A percentile compares a stretch with the other conserved stretches of the same genome.
Conservation (phyloP, 2,329 filamentous ascomycete genomes). For the Sporothrix humicola region DNA sequence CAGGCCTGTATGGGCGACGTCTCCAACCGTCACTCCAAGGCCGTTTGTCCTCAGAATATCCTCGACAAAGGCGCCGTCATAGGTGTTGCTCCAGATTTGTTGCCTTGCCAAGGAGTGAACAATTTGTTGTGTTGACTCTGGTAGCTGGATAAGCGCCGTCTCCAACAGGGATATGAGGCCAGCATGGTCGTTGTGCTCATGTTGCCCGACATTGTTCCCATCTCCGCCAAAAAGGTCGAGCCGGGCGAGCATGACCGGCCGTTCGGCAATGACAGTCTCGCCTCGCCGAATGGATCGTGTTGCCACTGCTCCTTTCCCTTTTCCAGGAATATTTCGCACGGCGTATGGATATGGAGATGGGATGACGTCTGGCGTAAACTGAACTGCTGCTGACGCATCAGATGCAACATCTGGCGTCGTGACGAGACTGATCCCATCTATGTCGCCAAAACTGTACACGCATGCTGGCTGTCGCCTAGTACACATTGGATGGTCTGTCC, state of each 20-base stretch:
- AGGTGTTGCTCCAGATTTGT: too few relatives aligned
- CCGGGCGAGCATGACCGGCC: constrained; percentile 38
- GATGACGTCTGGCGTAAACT: not conserved
- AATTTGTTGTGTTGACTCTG: constrained; percentile 26
- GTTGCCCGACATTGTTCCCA: not conserved
- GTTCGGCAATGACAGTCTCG: constrained; percentile 38
- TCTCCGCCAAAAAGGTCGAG: constrained; percentile 35
- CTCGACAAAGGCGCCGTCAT: constrained; percentile 33
- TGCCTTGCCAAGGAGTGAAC: constrained; percentile 36
- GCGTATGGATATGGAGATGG: not conserved
- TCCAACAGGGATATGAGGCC: constrained; percentile 31
- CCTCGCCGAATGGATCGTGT: constrained; percentile 34
- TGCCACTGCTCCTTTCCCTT: constrained; percentile 39
- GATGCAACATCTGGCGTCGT: constrained; percentile 24
- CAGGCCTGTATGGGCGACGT: constrained; percentile 39
- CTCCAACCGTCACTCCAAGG: constrained; percentile 41
- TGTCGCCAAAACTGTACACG: not conserved
- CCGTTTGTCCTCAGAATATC: constrained; percentile 41
- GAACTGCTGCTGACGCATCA: not conserved
- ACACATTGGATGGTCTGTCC: constrained; percentile 10
- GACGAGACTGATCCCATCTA: not conserved
- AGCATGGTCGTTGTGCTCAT: constrained; percentile 7
- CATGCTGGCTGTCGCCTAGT: not conserved
- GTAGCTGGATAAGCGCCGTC: constrained; percentile 36
- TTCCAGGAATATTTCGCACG: constrained; percentile 34